phyloP scores from a whole-genome alignment of 106 monocot species.

The Acorus gramineus region DNA sequence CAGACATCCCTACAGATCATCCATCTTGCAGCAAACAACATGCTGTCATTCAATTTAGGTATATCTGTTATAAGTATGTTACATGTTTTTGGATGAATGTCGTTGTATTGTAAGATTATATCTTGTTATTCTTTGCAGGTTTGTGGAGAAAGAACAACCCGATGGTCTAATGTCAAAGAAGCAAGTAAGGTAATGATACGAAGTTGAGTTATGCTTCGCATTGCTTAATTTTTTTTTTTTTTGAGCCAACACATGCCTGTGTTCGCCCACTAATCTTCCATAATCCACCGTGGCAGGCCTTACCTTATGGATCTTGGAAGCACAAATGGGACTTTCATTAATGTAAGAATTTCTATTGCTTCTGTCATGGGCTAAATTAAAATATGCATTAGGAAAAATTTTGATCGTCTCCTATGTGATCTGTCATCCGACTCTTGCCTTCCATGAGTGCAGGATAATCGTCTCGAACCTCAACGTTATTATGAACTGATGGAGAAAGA shows the following conservation, averaged over 20 bases:
- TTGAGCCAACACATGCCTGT: background rate
- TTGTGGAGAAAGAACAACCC: constrained; percentile 70
- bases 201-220: background rate
- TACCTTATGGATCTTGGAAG: constrained; percentile 98
- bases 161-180: constrained; percentile 56
- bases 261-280: constrained; percentile 1
- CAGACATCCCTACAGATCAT: constrained; percentile 94
- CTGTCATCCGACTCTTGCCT: constrained; percentile 6
- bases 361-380: too few species aligned
- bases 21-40: constrained; percentile 99
- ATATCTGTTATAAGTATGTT: background rate
- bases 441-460: constrained; percentile 57
- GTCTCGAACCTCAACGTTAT: constrained; percentile 82
- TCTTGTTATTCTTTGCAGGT: constrained; percentile 31
- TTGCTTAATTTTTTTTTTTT: background rate
- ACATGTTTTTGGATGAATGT: too few species aligned
- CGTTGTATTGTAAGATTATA: too few species aligned
- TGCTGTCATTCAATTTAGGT: constrained; percentile 93
- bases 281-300: constrained; percentile 45
- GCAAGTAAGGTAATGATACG: constrained; percentile 55
- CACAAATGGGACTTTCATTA: constrained; percentile 89
- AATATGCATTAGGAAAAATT: background rate
- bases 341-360: constrained; percentile 42
- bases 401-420: background rate
- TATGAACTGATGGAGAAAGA: constrained; percentile 96